A percentile compares a stretch with the other conserved stretches of the same genome.
These are phyloP conservation scores for Euphorbia lathyris DNA, from an alignment of 345 rosid genomes.

Conservation along the genomic window DNA sequence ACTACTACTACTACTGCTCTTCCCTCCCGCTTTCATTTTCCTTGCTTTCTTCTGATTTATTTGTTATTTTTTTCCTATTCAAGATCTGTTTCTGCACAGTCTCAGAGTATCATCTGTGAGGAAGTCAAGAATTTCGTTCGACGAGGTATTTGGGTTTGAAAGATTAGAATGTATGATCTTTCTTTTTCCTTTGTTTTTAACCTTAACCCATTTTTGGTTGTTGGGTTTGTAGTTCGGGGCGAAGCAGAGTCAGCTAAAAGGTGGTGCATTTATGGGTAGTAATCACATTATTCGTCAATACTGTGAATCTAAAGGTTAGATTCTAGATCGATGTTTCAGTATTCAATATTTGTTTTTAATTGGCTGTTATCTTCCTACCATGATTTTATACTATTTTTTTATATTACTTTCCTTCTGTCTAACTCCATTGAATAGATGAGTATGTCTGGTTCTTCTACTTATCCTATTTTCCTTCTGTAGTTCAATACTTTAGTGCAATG, in stretches of 20 bases:
- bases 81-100: too few relatives aligned
- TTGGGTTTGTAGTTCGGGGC: constrained; percentile 30
- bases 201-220: background rate
- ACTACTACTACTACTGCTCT: too few relatives aligned
- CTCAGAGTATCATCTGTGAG: too few relatives aligned
- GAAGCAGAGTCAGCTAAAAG: constrained; percentile 23
- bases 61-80: too few relatives aligned
- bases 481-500: background rate
- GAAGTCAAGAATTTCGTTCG: too few relatives aligned
- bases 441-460: background rate
- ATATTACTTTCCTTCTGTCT: background rate
- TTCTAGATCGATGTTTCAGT: too few relatives aligned
- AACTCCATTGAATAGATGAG: background rate
- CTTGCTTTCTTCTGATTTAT: too few relatives aligned
- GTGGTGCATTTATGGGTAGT: constrained; percentile 18
- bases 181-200: background rate
- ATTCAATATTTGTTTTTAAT: too few relatives aligned
- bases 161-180: too few relatives aligned
- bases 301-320: too few relatives aligned
- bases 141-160: too few relatives aligned
- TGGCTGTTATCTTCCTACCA: constrained; percentile 9
- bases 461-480: background rate
- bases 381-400: background rate
- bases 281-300: constrained; percentile 8
- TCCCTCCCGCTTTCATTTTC: too few relatives aligned